These are phyloP conservation scores for Globisporangium alternatum DNA, from an alignment of 352 stramenopile species.

Conservation along the genomic window DNA sequence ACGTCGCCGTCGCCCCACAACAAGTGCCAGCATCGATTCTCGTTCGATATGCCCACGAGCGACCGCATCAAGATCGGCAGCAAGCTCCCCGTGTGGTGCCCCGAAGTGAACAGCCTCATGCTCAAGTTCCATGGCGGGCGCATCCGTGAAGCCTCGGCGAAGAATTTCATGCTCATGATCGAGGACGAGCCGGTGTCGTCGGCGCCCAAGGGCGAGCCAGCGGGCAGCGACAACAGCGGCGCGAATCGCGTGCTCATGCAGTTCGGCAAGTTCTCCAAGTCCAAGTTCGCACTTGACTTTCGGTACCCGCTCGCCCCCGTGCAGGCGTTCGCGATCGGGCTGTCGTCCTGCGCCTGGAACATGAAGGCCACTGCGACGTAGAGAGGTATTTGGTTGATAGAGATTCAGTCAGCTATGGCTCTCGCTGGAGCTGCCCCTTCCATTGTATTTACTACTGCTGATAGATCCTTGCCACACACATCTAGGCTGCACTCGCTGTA, in stretches of 20 bases:
- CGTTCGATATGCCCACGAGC: conserved; percentile 62
- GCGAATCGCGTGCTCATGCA: conserved; percentile 76
- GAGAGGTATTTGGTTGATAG: neutral
- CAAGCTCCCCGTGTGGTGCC: conserved; percentile 86
- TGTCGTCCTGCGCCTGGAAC: conserved; percentile 85
- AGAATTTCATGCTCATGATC: conserved; percentile 90
- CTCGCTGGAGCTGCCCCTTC: neutral
- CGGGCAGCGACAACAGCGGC: conserved; percentile 31
- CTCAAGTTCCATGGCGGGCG: conserved; percentile 87
- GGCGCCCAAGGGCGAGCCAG: conserved; percentile 12
- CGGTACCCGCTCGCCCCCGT: conserved; percentile 80
- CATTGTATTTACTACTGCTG: neutral
- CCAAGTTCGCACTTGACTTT: conserved; percentile 88
- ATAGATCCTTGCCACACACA: neutral
- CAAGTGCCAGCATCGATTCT: conserved; percentile 65
- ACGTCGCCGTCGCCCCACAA: conserved; percentile 76
- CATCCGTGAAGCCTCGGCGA: conserved; percentile 84
- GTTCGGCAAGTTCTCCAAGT: conserved; percentile 87
- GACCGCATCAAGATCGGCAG: conserved; percentile 80
- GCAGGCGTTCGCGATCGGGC: conserved; percentile 83
- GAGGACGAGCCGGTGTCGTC: conserved; percentile 52
- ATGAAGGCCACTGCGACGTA: conserved; percentile 35
- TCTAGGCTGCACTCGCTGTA: neutral
- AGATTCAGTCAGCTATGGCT: neutral
- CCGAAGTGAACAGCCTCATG: conserved; percentile 85